Conservation (phyloP, 169 alveolate species). For the Babesia bovis region DNA sequence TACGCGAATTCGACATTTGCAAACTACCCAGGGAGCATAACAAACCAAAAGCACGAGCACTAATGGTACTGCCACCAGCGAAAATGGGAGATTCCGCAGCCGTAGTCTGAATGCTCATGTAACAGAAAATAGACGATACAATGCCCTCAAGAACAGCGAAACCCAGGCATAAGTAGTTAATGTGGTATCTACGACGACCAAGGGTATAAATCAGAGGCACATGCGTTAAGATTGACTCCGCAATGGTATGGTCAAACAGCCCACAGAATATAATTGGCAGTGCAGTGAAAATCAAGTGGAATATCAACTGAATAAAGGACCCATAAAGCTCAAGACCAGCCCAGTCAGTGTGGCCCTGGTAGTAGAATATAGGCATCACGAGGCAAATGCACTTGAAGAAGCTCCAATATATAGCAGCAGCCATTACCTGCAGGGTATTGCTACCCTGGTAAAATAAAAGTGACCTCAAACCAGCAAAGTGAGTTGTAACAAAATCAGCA, state of each 20-base stretch:
- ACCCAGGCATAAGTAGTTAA: constrained; percentile 21
- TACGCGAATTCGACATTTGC: constrained; percentile 69
- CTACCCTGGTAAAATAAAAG: constrained; percentile 57
- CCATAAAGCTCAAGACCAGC: constrained; percentile 56
- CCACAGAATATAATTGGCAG: constrained; percentile 30
- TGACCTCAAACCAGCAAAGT: constrained; percentile 37
- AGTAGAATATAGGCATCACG: constrained; percentile 47
- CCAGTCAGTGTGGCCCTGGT: constrained; percentile 63
- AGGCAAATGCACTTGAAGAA: constrained; percentile 33
- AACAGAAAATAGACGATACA: constrained; percentile 22
- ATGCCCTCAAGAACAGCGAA: constrained; percentile 52
- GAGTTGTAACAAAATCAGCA: constrained; percentile 39
- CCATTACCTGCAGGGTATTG: constrained; percentile 19
- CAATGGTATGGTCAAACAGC: constrained; percentile 23
- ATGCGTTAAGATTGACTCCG: constrained; percentile 22
- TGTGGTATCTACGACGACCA: constrained; percentile 43
- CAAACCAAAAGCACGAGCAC: constrained; percentile 69
- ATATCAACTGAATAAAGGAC: constrained; percentile 27
- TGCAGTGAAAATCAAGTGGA: constrained; percentile 43
- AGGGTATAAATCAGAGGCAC: constrained; percentile 47
- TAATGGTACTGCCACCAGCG: constrained; percentile 34
- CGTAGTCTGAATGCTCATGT: constrained; percentile 27
- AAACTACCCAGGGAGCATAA: constrained; percentile 65
- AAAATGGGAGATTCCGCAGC: constrained; percentile 21
- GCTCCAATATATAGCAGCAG: constrained; percentile 30